These are phyloP conservation scores for Ceratocystis huliohia DNA, from an alignment of 2,329 filamentous ascomycete species.

Conservation along the genomic window DNA sequence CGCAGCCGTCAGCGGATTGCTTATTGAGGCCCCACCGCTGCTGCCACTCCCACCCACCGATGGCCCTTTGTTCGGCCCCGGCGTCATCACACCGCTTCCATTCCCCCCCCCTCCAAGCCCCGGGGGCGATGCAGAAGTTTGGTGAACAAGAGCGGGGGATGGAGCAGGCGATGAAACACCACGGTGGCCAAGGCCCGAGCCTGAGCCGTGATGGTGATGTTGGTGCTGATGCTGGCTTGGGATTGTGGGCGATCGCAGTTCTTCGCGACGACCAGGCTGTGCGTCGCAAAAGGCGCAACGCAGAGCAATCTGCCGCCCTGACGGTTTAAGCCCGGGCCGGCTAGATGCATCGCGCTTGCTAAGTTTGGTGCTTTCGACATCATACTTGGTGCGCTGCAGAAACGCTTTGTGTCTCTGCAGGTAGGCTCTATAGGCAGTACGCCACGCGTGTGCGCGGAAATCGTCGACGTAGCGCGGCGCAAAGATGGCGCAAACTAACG, in stretches of 20 bases:
- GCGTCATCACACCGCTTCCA: not conserved
- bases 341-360: slow-evolving; percentile 48
- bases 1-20: slow-evolving; percentile 47
- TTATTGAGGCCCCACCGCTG: slow-evolving; percentile 19
- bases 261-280: slow-evolving; percentile 31
- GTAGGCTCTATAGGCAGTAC: slow-evolving; percentile 56
- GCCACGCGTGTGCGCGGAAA: slow-evolving; percentile 61
- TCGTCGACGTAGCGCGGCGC: slow-evolving; percentile 67
- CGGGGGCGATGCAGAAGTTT: slow-evolving; percentile 12
- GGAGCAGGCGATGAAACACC: slow-evolving; percentile 1
- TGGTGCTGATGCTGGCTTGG: slow-evolving; percentile 24
- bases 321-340: slow-evolving; percentile 48
- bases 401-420: slow-evolving; percentile 61
- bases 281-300: slow-evolving; percentile 66
- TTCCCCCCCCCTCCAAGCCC: not conserved
- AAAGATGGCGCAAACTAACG: slow-evolving; percentile 60
- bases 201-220: slow-evolving; percentile 17
- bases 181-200: not conserved
- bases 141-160: not conserved
- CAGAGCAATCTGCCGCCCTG: slow-evolving; percentile 57
- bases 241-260: slow-evolving; percentile 28
- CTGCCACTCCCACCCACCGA: slow-evolving; percentile 22
- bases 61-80: not conserved
- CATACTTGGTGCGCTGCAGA: slow-evolving; percentile 63
- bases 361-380: slow-evolving; percentile 60